Conservation (phyloP, 2,329 filamentous ascomycete species). For the Arachnomyces sp. region DNA sequence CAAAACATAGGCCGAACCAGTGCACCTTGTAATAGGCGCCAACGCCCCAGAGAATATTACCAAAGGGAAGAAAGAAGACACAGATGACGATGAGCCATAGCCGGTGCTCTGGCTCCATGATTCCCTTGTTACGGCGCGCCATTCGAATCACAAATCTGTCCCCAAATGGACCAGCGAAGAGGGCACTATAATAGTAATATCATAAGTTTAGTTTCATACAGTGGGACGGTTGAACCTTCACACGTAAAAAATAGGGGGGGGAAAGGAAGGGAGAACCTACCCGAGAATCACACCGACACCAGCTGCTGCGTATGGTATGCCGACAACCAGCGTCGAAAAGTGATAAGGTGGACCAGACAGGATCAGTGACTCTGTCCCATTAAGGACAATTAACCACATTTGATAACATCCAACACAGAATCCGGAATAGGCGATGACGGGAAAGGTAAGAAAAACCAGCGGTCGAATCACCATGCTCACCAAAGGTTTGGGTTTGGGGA, state of each 20-base stretch:
- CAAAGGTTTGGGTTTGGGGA: too few species aligned
- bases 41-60: conserved; percentile 29
- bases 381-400: not conserved
- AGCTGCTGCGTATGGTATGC: not conserved
- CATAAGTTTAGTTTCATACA: too few species aligned
- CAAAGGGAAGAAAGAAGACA: conserved; percentile 8
- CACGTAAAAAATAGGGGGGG: too few species aligned
- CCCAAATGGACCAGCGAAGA: not conserved
- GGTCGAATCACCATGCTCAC: too few species aligned
- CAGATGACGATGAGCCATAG: conserved; percentile 22
- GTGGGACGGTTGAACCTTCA: too few species aligned
- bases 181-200: too few species aligned
- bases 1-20: conserved; percentile 44
- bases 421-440: too few species aligned
- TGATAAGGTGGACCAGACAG: not conserved
- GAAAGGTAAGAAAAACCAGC: too few species aligned
- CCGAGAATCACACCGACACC: not conserved
- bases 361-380: not conserved
- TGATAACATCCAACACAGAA: conserved; percentile 2
- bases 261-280: too few species aligned
- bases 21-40: conserved; percentile 44
- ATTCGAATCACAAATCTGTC: not conserved
- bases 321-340: not conserved
- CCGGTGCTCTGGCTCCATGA: conserved; percentile 41
- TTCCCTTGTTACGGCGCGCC: conserved; percentile 27